Conservation (phyloP, 1,284 basidiomycete genomes). For the Phenoliferia sp. region DNA sequence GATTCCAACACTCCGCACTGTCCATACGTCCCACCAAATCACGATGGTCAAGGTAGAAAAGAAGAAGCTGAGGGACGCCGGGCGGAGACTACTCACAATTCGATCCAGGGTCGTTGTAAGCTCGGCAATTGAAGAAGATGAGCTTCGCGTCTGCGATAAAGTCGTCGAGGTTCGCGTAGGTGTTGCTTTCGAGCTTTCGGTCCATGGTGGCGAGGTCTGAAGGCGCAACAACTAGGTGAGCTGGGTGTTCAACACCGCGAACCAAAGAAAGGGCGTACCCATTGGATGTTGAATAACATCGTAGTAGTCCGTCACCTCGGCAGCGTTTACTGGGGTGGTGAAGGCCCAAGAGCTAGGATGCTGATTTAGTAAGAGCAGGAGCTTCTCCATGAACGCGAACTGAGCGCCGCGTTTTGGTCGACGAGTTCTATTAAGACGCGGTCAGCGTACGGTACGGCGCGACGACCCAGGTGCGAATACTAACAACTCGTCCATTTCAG, state of each 20-base stretch:
- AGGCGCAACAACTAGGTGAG: too few species aligned
- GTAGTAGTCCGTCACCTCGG: conserved; percentile 88
- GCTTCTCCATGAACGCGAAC: conserved; percentile 67
- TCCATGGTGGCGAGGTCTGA: conserved; percentile 89
- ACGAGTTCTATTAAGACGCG: conserved; percentile 42
- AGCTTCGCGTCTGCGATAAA: conserved; percentile 77
- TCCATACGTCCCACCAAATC: too few species aligned
- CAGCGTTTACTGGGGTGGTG: conserved; percentile 68
- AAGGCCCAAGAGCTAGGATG: conserved; percentile 88
- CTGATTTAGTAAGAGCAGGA: conserved; percentile 74
- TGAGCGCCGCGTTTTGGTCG: conserved; percentile 55
- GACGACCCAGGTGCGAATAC: conserved; percentile 36
- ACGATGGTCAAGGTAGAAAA: neutral
- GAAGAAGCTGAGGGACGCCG: too few species aligned
- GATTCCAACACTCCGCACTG: too few species aligned
- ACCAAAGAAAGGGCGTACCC: conserved; percentile 57
- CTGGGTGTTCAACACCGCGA: conserved; percentile 2
- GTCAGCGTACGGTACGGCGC: neutral
- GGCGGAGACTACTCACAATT: conserved; percentile 51
- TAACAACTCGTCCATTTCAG: conserved; percentile 72
- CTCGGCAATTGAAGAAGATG: conserved; percentile 85
- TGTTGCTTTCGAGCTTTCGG: conserved; percentile 73
- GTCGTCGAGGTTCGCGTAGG: conserved; percentile 68
- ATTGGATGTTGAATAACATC: conserved; percentile 83
- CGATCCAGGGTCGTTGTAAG: conserved; percentile 81